Conservation (phyloP, 495 filamentous ascomycete species). For the Penicillium riverlandense region DNA sequence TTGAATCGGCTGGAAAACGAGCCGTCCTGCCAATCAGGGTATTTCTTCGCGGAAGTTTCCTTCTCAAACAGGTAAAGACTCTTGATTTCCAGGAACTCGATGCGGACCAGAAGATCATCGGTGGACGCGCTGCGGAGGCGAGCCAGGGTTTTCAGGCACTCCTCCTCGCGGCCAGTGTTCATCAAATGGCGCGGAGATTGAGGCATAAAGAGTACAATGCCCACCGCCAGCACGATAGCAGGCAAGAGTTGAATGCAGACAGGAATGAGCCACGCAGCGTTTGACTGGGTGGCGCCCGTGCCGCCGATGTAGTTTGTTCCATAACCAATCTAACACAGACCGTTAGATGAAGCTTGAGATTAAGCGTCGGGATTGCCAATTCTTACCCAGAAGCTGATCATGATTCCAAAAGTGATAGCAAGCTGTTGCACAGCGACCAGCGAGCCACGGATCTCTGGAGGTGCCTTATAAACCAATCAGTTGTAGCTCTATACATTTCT, state of each 20-base stretch:
- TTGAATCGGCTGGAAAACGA: slow-evolving; percentile 24
- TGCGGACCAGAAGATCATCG: slow-evolving; percentile 59
- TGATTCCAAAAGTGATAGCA: slow-evolving; percentile 56
- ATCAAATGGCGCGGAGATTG: slow-evolving; percentile 75
- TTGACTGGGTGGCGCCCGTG: slow-evolving; percentile 31
- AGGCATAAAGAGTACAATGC: slow-evolving; percentile 61
- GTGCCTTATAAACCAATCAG: slow-evolving; percentile 60
- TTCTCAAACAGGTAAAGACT: slow-evolving; percentile 70
- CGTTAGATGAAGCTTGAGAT: neutral
- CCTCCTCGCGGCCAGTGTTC: slow-evolving; percentile 38
- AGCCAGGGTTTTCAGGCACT: slow-evolving; percentile 46
- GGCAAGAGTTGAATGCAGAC: slow-evolving; percentile 39
- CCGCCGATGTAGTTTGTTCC: slow-evolving; percentile 41
- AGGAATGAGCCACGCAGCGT: slow-evolving; percentile 39
- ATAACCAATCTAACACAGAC: slow-evolving; percentile 36
- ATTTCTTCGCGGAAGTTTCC: slow-evolving; percentile 49
- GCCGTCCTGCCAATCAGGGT: slow-evolving; percentile 23
- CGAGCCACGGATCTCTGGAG: slow-evolving; percentile 64
- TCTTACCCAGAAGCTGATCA: slow-evolving; percentile 60
- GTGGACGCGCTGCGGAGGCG: slow-evolving; percentile 50
- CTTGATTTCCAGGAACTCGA: slow-evolving; percentile 77
- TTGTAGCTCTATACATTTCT: slow-evolving; percentile 27
- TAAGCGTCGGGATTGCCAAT: neutral
- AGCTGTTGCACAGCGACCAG: slow-evolving; percentile 67
- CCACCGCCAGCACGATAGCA: slow-evolving; percentile 30